A percentile compares a stretch with the other conserved stretches of the same genome.
phyloP scores from a whole-genome alignment of 257 asterid species.

The Solanum appendiculatum region DNA sequence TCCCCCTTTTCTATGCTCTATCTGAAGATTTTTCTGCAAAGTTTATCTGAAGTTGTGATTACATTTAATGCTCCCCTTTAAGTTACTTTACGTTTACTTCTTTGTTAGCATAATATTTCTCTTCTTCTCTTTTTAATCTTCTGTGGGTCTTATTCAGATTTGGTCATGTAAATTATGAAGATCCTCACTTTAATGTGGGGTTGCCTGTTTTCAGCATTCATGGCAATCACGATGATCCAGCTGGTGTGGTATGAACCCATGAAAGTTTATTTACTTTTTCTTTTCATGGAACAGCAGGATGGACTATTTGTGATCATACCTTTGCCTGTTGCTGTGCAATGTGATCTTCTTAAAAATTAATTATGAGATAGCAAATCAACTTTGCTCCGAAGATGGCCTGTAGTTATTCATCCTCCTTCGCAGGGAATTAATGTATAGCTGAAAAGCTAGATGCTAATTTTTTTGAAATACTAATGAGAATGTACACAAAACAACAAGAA shows the following conservation, averaged over 20 bases:
- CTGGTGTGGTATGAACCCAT: conserved; percentile 94
- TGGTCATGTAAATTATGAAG: conserved; percentile 98
- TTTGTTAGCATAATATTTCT: not conserved
- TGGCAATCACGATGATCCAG: conserved; percentile 99
- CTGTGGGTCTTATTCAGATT: conserved; percentile 39
- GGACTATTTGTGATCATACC: not conserved
- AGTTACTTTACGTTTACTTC: not conserved
- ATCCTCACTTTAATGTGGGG: conserved; percentile 99
- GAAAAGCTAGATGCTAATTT: not conserved
- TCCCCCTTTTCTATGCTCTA: not conserved
- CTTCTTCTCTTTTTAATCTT: not conserved
- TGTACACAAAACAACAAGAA: not conserved
- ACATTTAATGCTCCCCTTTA: not conserved
- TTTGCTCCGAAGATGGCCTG: not conserved
- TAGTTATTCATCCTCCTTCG: not conserved
- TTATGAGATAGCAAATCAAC: not conserved
- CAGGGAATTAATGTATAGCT: not conserved
- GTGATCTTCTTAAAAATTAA: not conserved
- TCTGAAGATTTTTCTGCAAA: not conserved
- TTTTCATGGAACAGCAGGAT: not conserved
- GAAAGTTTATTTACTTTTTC: not conserved
- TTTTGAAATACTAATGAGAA: not conserved
- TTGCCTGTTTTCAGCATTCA: conserved; percentile 98
- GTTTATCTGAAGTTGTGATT: not conserved
- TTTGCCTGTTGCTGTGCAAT: not conserved